Evolutionary conservation across 2,329 filamentous ascomycete species (phyloP), one percentile per base, ranked within the genome.

Genomic region (Pseudopyricularia cyperi): DNA sequence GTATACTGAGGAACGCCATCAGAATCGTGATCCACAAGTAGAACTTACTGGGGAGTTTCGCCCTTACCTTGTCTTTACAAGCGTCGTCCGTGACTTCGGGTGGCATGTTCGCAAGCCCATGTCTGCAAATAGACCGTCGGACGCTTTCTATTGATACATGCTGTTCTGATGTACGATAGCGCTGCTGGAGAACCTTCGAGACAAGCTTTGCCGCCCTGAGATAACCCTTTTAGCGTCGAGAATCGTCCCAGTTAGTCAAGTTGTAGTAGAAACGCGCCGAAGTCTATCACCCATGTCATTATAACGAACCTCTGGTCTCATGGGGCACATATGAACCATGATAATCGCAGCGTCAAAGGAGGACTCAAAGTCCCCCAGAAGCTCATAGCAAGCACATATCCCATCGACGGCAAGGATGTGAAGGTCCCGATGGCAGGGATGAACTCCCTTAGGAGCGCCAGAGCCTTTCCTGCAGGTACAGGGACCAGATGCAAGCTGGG

Each of bases 341-440:
- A 51, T 28, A 11, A 51, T 12, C 4, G 34, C 49, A 26, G 35
- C 30, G 11, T 37, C 7, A 30, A 30, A 51, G 4, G 49, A 35
- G 2, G 19, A 19, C 26, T 24, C 34, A 51, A 42, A 51, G 35
- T 51, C 49, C 12, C n/a, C 30, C 15, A 26, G n/a, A 11, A 37
- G 34, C n/a, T 51, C 49, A 9, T 42, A 44, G 26, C 22, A 39
- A 42, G 49, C 49, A 26, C 34, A 19, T 4, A 37, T n/a, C 8
- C 49, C 49, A 28, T 51, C 49, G 14, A 44, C 14, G 32, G 49
- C 49, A n/a, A 22, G 19, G 35, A 51, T 28, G 26, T 51, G 49
- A 22, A 42, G 35, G 49, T 51, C 26, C 14, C 22, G 9, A 4
- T 14, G 24, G 26, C 49, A 51, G 15, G 34, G 34, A 8, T 26